A percentile compares a stretch with the other conserved stretches of the same genome.
These are phyloP conservation scores for Lonicera japonica DNA, from an alignment of 129 eudicot genomes.

Conservation along the genomic window DNA sequence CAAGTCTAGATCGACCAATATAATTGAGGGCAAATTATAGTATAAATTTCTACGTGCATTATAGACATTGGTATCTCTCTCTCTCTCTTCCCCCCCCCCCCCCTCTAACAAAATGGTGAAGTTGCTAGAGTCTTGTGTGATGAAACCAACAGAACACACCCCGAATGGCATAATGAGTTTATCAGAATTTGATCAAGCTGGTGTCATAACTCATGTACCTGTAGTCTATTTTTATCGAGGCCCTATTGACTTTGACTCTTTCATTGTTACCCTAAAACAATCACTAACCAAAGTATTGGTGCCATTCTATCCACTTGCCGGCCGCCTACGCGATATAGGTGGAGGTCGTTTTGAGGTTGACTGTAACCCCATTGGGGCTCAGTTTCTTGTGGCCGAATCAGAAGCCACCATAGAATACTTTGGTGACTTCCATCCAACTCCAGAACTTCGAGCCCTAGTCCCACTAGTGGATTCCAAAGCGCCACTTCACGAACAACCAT, in stretches of 20 bases:
- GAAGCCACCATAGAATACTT: conserved; percentile 22
- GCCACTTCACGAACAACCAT: conserved; percentile 22
- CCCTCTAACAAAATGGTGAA: too few relatives aligned
- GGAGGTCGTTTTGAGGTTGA: conserved; percentile 23
- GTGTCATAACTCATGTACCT: background rate
- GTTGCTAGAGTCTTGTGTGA: too few relatives aligned
- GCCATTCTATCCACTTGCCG: background rate
- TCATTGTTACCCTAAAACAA: background rate
- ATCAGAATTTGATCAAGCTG: background rate
- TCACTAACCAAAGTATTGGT: background rate
- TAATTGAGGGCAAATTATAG: too few relatives aligned
- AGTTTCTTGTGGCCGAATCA: conserved; percentile 22
- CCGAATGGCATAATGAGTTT: background rate
- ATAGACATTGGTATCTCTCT: too few relatives aligned
- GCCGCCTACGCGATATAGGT: conserved; percentile 21
- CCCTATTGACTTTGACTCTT: background rate
- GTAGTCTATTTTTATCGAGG: background rate
- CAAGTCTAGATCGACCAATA: too few relatives aligned
- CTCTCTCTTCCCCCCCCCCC: too few relatives aligned
- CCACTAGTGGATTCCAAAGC: conserved; percentile 18
- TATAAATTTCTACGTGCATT: too few relatives aligned
- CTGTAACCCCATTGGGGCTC: conserved; percentile 26
- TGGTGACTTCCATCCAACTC: conserved; percentile 22
- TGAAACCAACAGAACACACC: background rate
- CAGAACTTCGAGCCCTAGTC: conserved; percentile 13